These are phyloP conservation scores for Ascochyta viciae-villosae DNA, from an alignment of 2,329 filamentous ascomycete genomes.

Conservation along the genomic window DNA sequence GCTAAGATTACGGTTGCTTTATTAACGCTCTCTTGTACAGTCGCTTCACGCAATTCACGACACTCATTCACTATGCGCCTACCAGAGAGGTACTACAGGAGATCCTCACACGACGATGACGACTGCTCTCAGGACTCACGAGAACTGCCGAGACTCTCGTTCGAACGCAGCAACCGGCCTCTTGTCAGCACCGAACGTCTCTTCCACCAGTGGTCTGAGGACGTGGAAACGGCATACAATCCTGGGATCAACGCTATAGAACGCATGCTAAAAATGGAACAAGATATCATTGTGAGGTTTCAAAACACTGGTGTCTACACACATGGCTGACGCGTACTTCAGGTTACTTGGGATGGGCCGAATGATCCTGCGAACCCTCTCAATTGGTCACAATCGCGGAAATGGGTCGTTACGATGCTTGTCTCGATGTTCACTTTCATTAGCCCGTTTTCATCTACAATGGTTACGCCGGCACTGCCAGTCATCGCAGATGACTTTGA, in stretches of 20 bases:
- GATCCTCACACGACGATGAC: conserved; percentile 11
- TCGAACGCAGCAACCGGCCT: conserved; percentile 24
- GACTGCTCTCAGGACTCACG: conserved; percentile 8
- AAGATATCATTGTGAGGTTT: conserved; percentile 29
- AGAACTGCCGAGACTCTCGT: conserved; percentile 28
- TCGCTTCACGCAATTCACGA: conserved; percentile 6
- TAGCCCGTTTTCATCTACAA: conserved; percentile 49
- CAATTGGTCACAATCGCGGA: conserved; percentile 54
- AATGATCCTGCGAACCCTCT: conserved; percentile 56
- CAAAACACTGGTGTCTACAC: neutral
- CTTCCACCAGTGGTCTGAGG: conserved; percentile 22
- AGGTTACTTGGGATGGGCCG: conserved; percentile 55
- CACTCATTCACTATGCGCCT: conserved; percentile 20
- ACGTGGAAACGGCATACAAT: conserved; percentile 23
- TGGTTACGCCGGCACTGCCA: conserved; percentile 46
- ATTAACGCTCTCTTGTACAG: conserved; percentile 5
- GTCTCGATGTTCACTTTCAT: conserved; percentile 52
- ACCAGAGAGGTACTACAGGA: conserved; percentile 20
- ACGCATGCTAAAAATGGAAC: conserved; percentile 5
- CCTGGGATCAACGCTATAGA: conserved; percentile 14
- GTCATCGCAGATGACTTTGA: conserved; percentile 41
- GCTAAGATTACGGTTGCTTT: neutral
- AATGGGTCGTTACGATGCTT: conserved; percentile 56
- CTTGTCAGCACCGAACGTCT: conserved; percentile 32
- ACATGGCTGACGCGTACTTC: conserved; percentile 14